These are phyloP conservation scores for Ceratonia siliqua DNA, from an alignment of 306 rosid genomes.

Conservation along the genomic window DNA sequence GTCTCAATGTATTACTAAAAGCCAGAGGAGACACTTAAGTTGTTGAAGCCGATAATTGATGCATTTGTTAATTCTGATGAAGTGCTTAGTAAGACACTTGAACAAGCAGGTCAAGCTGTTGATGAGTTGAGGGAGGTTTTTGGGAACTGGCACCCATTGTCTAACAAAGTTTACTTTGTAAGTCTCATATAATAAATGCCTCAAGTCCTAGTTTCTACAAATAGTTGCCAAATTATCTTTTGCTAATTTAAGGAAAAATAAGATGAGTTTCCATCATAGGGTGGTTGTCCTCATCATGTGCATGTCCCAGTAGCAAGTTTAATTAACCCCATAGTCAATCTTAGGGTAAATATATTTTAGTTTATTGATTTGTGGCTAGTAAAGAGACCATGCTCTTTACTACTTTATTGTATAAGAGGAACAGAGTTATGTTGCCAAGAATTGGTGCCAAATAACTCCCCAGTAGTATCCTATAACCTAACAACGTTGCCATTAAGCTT, in stretches of 20 bases:
- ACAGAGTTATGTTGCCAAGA: background rate
- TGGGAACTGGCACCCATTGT: constrained; percentile 65
- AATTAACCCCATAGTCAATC: background rate
- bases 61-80: constrained; percentile 53
- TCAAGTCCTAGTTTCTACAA: constrained; percentile 1
- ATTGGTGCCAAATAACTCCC: too few species aligned
- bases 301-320: background rate
- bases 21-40: constrained; percentile 62
- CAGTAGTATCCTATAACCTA: too few species aligned
- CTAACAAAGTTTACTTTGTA: constrained; percentile 80
- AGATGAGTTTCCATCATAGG: constrained; percentile 3
- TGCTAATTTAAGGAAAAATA: background rate
- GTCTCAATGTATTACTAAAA: constrained; percentile 55
- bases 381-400: background rate
- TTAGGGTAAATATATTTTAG: background rate
- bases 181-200: constrained; percentile 39
- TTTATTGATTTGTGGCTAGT: background rate
- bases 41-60: constrained; percentile 66
- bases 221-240: background rate
- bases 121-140: constrained; percentile 65
- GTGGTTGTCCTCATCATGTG: background rate
- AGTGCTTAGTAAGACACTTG: constrained; percentile 47
- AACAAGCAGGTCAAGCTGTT: constrained; percentile 54
- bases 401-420: background rate
- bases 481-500: too few species aligned